Evolutionary conservation across 768 basidiomycete genomes (phyloP), one percentile per base, ranked within the genome.

Genomic region (Amanita fuliginea): DNA sequence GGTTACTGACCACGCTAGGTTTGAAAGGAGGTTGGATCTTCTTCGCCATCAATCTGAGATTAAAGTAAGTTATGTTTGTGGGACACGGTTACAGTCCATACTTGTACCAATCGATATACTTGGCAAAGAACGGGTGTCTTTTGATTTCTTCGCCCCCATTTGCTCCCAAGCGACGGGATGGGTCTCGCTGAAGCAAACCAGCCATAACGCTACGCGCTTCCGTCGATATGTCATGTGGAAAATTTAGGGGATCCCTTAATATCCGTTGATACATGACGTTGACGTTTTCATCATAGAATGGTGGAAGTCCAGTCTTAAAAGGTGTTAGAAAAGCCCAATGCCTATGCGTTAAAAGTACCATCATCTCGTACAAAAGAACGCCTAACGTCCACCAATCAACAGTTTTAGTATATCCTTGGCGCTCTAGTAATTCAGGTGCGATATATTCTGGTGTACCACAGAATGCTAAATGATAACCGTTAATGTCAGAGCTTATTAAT

Each of bases 301-400:
- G 95, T 9, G 95, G 96, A 13, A 99, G 78, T 32, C 95, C 95
- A 4, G 95, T 90, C 81, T 96, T 32, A 60, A 49, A 16, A 24
- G 26, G 24, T 16, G 5, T 43, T 45, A 49, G 54, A 21, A 52
- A 56, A 42, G 54, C 51, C 45, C 65, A 6, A 11, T 32, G 24
- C 16, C 8, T 30, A 11, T 47, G 9, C 5, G 6, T 35, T 24
- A 34, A 46, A 59, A 70, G 19, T 48, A 83, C 86, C 87, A 90
- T 89, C 87, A 97, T 95, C 68, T 99, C 95, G 60, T 91, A 98
- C 39, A 98, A 74, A 47, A 99, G 75, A 16, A 98, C 94, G 32
- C 95, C 96, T 3, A 97, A 73, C 0, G 95, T 98, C 95, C 90
- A 94, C 95, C 95, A 99, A 60, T 99, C 95, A 13, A 99, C 96